Evolutionary conservation across 176 grass and related monocot genomes (phyloP), one percentile per base, ranked within the genome.

Genomic region (Lolium multiflorum): DNA sequence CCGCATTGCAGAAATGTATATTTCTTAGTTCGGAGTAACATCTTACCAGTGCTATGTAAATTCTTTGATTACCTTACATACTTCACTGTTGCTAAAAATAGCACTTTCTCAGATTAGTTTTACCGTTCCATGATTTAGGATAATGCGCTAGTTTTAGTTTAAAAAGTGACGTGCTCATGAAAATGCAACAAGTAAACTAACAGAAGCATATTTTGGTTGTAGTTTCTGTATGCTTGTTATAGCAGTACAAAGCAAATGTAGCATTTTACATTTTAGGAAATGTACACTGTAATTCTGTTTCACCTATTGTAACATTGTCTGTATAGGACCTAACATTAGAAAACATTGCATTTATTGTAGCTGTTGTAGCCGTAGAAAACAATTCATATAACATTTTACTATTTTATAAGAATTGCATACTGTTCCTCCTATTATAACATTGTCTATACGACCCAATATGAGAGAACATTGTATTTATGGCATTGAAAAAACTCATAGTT

Each of bases 71-170:
- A 10, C 35, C 35, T 21, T 21, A 61, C 24, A 35, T 35, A 21
- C 50, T 44, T 67, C 60, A 20, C 35, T 78, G 69, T 82, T 67
- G 12, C 43, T 85, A n/a, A 57, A 71, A 47, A 75, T 11, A 77
- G 16, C 16, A 11, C 7, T 37, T 57, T 17, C 6, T 62, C 44
- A 64, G 13, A 56, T 61, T 82, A 64, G 12, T 56, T 62, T 69
- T 62, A 20, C 17, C 1, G 4, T 59, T 47, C 50, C 49, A 60
- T 81, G 26, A 31, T 20, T 75, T 75, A 39, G n/a, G 59, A 13
- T 21, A 61, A 38, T 21, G 46, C 26, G 14, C 22, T 50, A 51
- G 41, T 71, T 72, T 5, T 49, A 26, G 14, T 47, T 62, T 56
- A 7, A 57, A 49, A 72, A 21, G 12, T 50, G 31, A 2, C 20